Percentiles rank a stretch among this genome's conserved stretches.
Conservation (phyloP, 768 basidiomycete genomes). For the Clitopilus hobsonii region DNA sequence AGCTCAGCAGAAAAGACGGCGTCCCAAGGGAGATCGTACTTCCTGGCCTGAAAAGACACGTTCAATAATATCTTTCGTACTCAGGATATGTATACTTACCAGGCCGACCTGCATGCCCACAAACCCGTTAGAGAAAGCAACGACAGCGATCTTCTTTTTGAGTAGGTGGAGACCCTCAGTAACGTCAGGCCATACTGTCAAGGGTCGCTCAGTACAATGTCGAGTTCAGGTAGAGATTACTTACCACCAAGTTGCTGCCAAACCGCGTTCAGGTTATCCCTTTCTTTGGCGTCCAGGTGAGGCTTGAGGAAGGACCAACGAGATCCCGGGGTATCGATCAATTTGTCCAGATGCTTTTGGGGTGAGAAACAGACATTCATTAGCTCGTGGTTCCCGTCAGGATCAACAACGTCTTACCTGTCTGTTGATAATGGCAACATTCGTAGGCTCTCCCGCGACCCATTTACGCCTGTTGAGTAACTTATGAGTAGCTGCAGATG, state of each 20-base stretch:
- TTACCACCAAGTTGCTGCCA: slow-evolving; percentile 62
- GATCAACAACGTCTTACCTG: slow-evolving; percentile 27
- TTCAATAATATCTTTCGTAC: background rate
- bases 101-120: slow-evolving; percentile 56
- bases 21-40: slow-evolving; percentile 61
- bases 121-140: slow-evolving; percentile 61
- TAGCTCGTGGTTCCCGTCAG: background rate
- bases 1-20: slow-evolving; percentile 56
- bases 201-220: background rate
- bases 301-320: slow-evolving; percentile 34
- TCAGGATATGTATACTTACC: slow-evolving; percentile 28
- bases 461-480: slow-evolving; percentile 31
- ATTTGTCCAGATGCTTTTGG: slow-evolving; percentile 58
- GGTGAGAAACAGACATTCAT: no score
- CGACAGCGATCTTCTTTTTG: slow-evolving; percentile 46
- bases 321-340: slow-evolving; percentile 34
- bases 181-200: slow-evolving; percentile 54
- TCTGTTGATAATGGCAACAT: slow-evolving; percentile 53
- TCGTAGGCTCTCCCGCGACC: slow-evolving; percentile 36
- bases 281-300: slow-evolving; percentile 34
- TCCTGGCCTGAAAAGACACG: slow-evolving; percentile 43
- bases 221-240: slow-evolving; percentile 1
- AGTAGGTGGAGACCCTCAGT: slow-evolving; percentile 42
- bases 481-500: background rate
- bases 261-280: slow-evolving; percentile 38